Evolutionary conservation across 1,284 basidiomycete species (phyloP).

Genomic region (Omphalotus olearius): DNA sequence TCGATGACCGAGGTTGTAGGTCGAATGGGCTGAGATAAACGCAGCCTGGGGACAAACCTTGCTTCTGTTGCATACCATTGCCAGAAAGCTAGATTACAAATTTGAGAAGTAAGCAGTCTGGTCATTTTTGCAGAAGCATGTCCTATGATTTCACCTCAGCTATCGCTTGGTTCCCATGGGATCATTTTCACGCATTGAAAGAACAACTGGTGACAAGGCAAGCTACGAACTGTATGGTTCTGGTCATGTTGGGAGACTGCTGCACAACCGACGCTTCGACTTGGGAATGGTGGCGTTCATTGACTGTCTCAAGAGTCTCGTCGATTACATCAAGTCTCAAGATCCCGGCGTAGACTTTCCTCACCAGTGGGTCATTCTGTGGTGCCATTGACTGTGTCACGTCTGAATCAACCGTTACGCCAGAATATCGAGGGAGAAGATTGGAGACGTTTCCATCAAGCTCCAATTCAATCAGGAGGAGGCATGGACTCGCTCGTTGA

Average conservation of each 20-base stretch:
- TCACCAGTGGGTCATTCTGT: conserved; percentile 62
- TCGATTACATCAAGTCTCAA: conserved; percentile 76
- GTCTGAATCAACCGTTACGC: not conserved
- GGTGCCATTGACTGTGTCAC: conserved; percentile 6
- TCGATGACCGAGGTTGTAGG: conserved; percentile 37
- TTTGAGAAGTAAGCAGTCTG: conserved; percentile 69
- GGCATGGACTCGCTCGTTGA: conserved; percentile 90
- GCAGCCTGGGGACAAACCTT: conserved; percentile 97
- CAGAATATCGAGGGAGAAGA: conserved; percentile 92
- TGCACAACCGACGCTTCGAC: conserved; percentile 95
- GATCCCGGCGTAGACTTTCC: conserved; percentile 78
- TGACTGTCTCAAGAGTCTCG: conserved; percentile 89
- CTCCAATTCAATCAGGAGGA: conserved; percentile 94
- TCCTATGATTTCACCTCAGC: conserved; percentile 34
- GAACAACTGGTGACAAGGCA: conserved; percentile 76
- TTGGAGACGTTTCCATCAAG: conserved; percentile 92
- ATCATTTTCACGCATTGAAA: conserved; percentile 89
- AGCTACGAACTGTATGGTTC: conserved; percentile 89
- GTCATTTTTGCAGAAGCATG: conserved; percentile 1
- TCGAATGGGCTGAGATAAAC: conserved; percentile 99
- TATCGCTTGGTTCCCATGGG: conserved; percentile 90
- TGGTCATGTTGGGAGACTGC: conserved; percentile 79
- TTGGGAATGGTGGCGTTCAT: conserved; percentile 94
- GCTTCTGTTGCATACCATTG: conserved; percentile 88
- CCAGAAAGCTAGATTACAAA: conserved; percentile 82